Evolutionary conservation across 768 basidiomycete genomes (phyloP), one percentile per base, ranked within the genome.

Genomic region (Tylopilus sp.): DNA sequence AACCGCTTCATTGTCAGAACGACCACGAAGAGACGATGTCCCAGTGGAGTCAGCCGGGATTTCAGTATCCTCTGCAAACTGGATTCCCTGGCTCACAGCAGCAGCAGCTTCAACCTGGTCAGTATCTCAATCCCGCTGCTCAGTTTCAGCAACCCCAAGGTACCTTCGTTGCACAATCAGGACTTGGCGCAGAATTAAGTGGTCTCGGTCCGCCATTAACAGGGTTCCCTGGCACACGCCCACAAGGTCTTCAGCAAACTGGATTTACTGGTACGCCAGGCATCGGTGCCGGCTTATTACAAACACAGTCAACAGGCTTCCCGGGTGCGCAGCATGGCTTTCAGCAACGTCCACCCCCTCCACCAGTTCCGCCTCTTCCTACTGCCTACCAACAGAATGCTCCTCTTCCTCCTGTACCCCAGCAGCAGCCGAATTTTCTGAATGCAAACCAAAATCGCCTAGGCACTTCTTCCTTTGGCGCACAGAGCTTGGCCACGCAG

Each of bases 21-120:
- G n/a, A n/a, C n/a, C n/a, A n/a, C n/a, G n/a, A n/a, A n/a, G n/a
- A n/a, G n/a, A n/a, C n/a, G n/a, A 90, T 91, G 88, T 80, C 86
- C 61, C 87, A 88, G 70, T 91, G 88, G 86, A 77, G 76, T 47
- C 85, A 83, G 67, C 79, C 77, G 21, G 81, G 82, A 31, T 85
- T 74, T 62, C 87, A 90, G 70, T 85, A 86, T 63, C 83, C 88
- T 28, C 73, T 84, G 67, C 86, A 86, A 57, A 86, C 88, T 3
- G 88, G 86, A 13, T 85, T 79, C 67, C 78, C 72, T 52, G 64
- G 62, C 45, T 62, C 60, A 57, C 76, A 74, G 25, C 80, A 81
- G 53, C 76, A 75, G 57, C 71, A 66, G 15, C 71, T 75, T 50
- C 73, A 74, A 36, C 68, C 65, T 10, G 55, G 50, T 4, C 75